Evolutionary conservation across 768 basidiomycete species (phyloP), one percentile per base, ranked within the genome.

Genomic region (Xerocomellus dryophilus): DNA sequence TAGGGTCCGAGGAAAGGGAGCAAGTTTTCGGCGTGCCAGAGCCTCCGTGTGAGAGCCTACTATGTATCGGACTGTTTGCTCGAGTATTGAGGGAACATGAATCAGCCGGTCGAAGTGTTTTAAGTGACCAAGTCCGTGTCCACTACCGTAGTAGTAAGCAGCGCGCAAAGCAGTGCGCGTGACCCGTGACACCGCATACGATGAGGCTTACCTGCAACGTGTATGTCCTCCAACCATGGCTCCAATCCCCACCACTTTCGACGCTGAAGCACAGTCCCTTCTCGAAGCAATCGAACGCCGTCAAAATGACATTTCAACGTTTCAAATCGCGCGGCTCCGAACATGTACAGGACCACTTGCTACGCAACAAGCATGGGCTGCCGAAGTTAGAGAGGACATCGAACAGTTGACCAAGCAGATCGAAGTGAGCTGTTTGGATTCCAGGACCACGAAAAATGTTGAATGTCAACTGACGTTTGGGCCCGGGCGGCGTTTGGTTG

Each of bases 361-460:
- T 0, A 64, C 81, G 3, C 93, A 96, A 61, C 86, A 93, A 64
- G 79, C 82, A 44, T 76, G 87, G 49, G 83, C 84, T 1, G 82
- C 82, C 5, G 91, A 93, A 64, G 69, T 94, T 53, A 76, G 90
- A 29, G 86, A 87, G 49, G 93, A 94, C 63, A 71, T 93, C 17
- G 84, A 85, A 35, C 63, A 72, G 0, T 76, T 88, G 20, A 74
- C 76, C 7, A 75, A 76, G 36, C 82, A 86, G 50, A 73, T 95
- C n/a, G 88, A 95, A 75, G 66, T 68, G 25, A 56, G 67, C 85
- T 88, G 56, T 54, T 54, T 39, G 11, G 4, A 25, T 46, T 51
- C 55, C 23, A 8, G 29, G 18, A 7, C 17, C 8, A 43, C 5
- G 57, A 63, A 53, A 12, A 27, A 25, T 44, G 9, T 39, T 50